Evolutionary conservation across 1,139 yeast species (phyloP).

Genomic region (Wickerhamiella pararugosa): DNA sequence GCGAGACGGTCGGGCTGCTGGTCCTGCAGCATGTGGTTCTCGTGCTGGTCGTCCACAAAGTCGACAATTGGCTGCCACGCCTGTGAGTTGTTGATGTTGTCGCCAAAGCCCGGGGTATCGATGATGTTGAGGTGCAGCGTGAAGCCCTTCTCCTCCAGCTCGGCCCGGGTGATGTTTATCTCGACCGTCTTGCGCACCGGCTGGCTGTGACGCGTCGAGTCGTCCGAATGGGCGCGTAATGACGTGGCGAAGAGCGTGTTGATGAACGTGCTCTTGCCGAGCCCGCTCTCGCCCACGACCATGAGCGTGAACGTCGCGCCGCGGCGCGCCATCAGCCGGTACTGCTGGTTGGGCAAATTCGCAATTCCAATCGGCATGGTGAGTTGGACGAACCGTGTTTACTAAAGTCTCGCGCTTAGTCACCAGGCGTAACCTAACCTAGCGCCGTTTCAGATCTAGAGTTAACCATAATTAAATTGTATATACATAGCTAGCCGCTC

Average conservation of each 20-base stretch:
- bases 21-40: conserved; percentile 86
- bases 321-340: conserved; percentile 73
- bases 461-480: background rate
- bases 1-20: conserved; percentile 71
- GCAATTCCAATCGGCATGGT: conserved; percentile 44
- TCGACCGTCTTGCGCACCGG: conserved; percentile 81
- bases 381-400: no score
- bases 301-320: conserved; percentile 86
- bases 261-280: conserved; percentile 79
- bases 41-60: conserved; percentile 94
- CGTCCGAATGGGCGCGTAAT: conserved; percentile 49
- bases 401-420: no score
- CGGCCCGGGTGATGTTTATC: conserved; percentile 78
- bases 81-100: conserved; percentile 81
- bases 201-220: conserved; percentile 45
- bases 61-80: conserved; percentile 91
- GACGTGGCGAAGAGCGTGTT: conserved; percentile 62
- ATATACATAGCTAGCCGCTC: conserved; percentile 4
- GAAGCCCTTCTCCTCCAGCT: conserved; percentile 85
- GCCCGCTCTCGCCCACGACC: conserved; percentile 94
- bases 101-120: conserved; percentile 98
- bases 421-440: background rate
- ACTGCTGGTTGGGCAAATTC: conserved; percentile 86
- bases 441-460: background rate
- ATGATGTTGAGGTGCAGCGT: conserved; percentile 70